phyloP scores from a whole-genome alignment of 2,329 filamentous ascomycete genomes.

The Trichoderma oligosporum region DNA sequence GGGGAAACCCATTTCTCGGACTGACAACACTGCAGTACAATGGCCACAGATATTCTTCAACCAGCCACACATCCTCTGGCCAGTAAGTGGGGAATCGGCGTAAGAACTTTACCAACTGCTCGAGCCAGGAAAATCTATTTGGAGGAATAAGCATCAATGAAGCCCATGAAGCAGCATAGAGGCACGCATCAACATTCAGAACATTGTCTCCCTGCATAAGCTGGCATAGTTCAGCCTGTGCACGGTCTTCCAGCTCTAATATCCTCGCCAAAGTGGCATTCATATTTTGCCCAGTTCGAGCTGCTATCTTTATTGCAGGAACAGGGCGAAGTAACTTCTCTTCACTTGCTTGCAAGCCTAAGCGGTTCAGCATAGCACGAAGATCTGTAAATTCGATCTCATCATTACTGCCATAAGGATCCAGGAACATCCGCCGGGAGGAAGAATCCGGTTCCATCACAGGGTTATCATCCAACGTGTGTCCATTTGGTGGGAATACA shows the following conservation, averaged over 20 bases:
- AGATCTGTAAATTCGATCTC: conserved; percentile 63
- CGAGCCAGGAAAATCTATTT: conserved; percentile 51
- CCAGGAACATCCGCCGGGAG: conserved; percentile 65
- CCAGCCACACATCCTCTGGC: conserved; percentile 66
- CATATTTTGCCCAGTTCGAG: conserved; percentile 74
- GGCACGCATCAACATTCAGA: conserved; percentile 52
- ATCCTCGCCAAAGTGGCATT: conserved; percentile 56
- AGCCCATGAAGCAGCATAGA: conserved; percentile 74
- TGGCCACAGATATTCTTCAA: conserved; percentile 63
- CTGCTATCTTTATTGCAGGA: conserved; percentile 61
- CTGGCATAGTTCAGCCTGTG: conserved; percentile 31
- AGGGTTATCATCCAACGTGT: conserved; percentile 55
- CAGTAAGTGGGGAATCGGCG: conserved; percentile 37
- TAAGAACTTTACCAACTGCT: conserved; percentile 62
- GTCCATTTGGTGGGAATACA: conserved; percentile 58
- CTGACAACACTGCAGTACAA: conserved; percentile 49
- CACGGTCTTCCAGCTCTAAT: conserved; percentile 29
- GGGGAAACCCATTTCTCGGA: conserved; percentile 28
- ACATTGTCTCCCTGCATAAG: conserved; percentile 35
- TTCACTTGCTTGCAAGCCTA: conserved; percentile 41
- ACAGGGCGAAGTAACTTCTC: conserved; percentile 61
- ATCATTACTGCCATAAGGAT: conserved; percentile 68
- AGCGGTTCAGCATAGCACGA: conserved; percentile 52
- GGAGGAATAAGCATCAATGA: conserved; percentile 53
- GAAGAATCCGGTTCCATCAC: conserved; percentile 34